phyloP scores from a whole-genome alignment of 768 basidiomycete species.

The Kwoniella sp. region DNA sequence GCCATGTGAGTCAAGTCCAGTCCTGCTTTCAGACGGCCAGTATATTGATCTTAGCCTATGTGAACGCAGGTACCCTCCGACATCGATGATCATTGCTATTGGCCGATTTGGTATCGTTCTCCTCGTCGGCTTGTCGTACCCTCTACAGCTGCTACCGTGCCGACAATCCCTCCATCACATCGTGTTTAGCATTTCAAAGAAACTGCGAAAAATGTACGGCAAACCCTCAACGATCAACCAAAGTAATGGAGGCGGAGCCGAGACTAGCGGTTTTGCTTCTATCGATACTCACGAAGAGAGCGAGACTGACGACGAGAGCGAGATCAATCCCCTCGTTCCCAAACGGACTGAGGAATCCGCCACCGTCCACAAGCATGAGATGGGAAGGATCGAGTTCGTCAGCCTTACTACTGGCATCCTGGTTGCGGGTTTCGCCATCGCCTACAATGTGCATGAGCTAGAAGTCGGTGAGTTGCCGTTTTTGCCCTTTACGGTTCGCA shows the following conservation, averaged over 20 bases:
- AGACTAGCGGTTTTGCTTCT: background rate
- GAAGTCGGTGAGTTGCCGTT: constrained; percentile 51
- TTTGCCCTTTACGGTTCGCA: too few species aligned
- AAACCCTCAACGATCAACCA: background rate
- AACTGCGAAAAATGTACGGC: background rate
- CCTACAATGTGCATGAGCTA: constrained; percentile 53
- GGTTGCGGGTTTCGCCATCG: constrained; percentile 42
- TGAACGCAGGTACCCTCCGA: constrained; percentile 58
- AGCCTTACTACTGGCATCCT: constrained; percentile 46
- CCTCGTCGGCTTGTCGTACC: constrained; percentile 89
- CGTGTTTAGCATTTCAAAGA: constrained; percentile 27
- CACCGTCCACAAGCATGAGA: constrained; percentile 27
- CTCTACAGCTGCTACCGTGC: constrained; percentile 91
- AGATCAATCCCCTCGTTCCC: constrained; percentile 36
- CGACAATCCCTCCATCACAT: constrained; percentile 79
- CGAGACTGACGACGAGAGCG: constrained; percentile 45
- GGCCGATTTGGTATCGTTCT: constrained; percentile 91
- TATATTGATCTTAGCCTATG: background rate
- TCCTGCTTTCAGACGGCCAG: constrained; percentile 57
- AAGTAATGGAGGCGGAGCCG: background rate
- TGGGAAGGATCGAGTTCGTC: constrained; percentile 41
- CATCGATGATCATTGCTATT: constrained; percentile 86
- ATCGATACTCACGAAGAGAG: constrained; percentile 29
- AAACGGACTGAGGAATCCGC: constrained; percentile 30
- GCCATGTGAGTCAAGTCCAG: constrained; percentile 76